Evolutionary conservation across 108 stramenopile species (phyloP), one percentile per base, ranked within the genome.

Genomic region (Skeletonema menzelii): DNA sequence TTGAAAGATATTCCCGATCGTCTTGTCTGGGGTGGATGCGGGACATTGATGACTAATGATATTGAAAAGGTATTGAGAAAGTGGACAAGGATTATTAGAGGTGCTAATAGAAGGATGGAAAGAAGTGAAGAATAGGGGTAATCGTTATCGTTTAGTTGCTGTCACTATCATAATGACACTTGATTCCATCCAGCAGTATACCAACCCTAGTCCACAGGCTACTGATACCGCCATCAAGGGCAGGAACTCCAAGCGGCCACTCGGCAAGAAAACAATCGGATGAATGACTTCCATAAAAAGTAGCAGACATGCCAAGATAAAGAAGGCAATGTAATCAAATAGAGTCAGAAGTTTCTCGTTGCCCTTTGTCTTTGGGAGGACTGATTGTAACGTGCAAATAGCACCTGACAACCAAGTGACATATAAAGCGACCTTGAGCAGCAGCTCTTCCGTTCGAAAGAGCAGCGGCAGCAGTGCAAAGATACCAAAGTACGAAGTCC

Each of bases 11-110:
- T 95, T 26, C 91, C 91, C 10, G 94, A 91, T 85, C 73, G 94
- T 31, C 53, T 95, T 63, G 88, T 95, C 14, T 95, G 94, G 94
- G 94, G 94, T 26, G 94, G 94, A 17, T 87, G 89, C 70, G 94
- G 94, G 40, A 95, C 89, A 11, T 66, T 95, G 20, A 88, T 95
- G 89, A 80, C 80, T 27, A 76, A 78, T 32, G 71, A 85, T n/a
- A 86, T 90, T 65, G 68, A 77, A 34, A 64, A 64, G 17, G 53
- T 90, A 31, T 62, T 88, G 67, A 27, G 11, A 59, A 82, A 75
- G 55, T 90, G 89, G 89, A 86, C 77, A 27, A 71, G 69, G 28
- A 70, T 75, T 63, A 77, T 77, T 38, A 42, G 70, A 15, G 47
- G 65, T n/a, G 37, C 68, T 20, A 17, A 19, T 19, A 56, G 34